Base-by-base conservation (phyloP, 2,329 filamentous ascomycete species). In the Dendryphion nanum region DNA sequence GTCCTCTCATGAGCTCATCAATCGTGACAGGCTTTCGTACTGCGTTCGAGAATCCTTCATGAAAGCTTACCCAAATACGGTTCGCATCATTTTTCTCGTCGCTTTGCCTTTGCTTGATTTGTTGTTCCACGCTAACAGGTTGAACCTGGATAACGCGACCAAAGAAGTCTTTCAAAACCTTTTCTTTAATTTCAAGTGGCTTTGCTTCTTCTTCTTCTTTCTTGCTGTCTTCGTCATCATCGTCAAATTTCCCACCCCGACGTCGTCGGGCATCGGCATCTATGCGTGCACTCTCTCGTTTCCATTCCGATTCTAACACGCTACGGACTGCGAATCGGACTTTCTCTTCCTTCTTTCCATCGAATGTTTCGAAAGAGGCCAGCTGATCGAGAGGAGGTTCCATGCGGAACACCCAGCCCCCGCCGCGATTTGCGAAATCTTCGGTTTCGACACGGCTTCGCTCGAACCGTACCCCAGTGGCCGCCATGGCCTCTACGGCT, bases 271-370 rank as follows among this genome's bases (percentile, higher is more conserved):
- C 76, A 4, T 79, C 76, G 43, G 79, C 79, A 34, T 86, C 83
- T 12, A 84, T 82, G 21, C 81, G 71, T 19, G 78, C 70, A 10
- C 83, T 77, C 33, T 88, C 84, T 57, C 85, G 88, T 43, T 80
- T 81, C 53, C 91, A 86, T 63, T 97, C 91, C 61, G 93, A 88
- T 57, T 95, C 89, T 1, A 98, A 76, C 6, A 96, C 90, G 63
- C 96, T 91, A 16, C 93, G 83, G 5, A 98, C 85, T 1, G 91
- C 91, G 58, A 89, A 98, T n/a, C 93, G 81, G 0, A 88, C 88
- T 0, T 87, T 89, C 1, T 81, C 82, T 7, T 80, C 78, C 2
- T 79, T 77, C 24, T 75, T 70, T 4, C 75, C 59, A 3, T 60
- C 69, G 4, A 79, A 78, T 0, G 88, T 88, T 50, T 87, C 82